Evolutionary conservation across 176 grass and related monocot species (phyloP).

Genomic region (Ananas comosus): DNA sequence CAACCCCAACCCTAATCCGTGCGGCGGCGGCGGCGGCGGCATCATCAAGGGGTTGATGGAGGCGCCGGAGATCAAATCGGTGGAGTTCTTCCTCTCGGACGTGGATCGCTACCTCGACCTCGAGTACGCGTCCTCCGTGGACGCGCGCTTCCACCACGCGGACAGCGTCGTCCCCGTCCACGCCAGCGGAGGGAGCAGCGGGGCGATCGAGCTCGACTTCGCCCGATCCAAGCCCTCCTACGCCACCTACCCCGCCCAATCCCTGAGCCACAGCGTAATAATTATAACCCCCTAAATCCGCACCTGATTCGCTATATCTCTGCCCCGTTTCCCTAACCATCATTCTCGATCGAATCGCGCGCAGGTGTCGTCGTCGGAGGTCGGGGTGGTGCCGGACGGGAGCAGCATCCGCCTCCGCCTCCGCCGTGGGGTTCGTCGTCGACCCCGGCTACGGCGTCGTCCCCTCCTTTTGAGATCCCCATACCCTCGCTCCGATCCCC

Average conservation of each 20-base stretch:
- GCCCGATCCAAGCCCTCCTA: neutral
- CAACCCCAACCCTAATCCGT: neutral
- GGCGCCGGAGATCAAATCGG: conserved; percentile 12
- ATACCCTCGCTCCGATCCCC: neutral
- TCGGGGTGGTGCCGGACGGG: neutral
- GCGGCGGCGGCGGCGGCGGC: neutral
- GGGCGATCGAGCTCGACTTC: neutral
- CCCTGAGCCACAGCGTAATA: neutral
- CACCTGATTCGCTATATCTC: neutral
- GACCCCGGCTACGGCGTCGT: conserved; percentile 10
- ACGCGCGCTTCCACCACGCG: neutral
- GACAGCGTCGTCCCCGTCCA: conserved; percentile 20
- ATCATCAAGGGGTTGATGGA: conserved; percentile 17
- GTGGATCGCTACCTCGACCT: conserved; percentile 23
- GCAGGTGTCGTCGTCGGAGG: conserved; percentile 3
- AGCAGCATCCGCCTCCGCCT: conserved; percentile 11
- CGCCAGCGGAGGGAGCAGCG: neutral
- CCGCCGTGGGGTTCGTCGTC: conserved; percentile 12
- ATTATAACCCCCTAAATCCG: neutral
- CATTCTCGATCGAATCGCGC: neutral
- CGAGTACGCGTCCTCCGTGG: conserved; percentile 12
- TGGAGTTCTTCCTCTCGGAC: conserved; percentile 24
- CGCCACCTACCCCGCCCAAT: neutral
- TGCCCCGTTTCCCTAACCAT: neutral
- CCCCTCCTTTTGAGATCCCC: conserved; percentile 17